Evolutionary conservation across 805 yeast genomes (phyloP), one percentile per base, ranked within the genome.

Genomic region (Pichia scutulata): DNA sequence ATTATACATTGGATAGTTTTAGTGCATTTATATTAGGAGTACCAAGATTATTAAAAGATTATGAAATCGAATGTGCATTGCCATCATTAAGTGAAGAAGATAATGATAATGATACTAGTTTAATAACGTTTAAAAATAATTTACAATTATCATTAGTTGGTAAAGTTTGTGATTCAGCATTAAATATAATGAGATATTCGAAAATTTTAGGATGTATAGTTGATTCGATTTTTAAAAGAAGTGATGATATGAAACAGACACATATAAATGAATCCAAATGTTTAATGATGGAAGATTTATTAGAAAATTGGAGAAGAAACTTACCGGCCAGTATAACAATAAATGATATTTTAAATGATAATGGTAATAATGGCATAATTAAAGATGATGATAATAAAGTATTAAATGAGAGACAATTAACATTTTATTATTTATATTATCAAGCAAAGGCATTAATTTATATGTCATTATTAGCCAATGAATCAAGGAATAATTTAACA

Each of bases 21-120:
- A 72, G 87, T 24, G 80, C 92, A 3, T 74, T 86, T 52, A 82
- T 82, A 52, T 68, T 89, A 44, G 97, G 97, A 43, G 86, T 87
- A 39, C 96, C 96, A 5, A 71, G 95, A 55, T 67, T 88, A 44
- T 67, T 89, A 25, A 84, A 84, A 59, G 96, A 87, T 61, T 80
- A 78, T 59, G 95, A 87, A 63, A 80, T 89, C 46, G 95, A 88
- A 63, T 88, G 96, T 71, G 90, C 92, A 1, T 67, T 86, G 58
- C 96, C 97, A 1, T 80, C 84, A 4, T 56, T 64, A 3, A 45
- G 63, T 43, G 61, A 65, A 42, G 65, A 64, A 9, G 64, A 64
- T 46, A 71, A 67, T 39, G 78, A 74, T 25, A 64, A 68, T 43
- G 75, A 76, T 54, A 78, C 75, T 42, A 82, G 80, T 59, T 72